These are phyloP conservation scores for Fusarium verticillioides DNA, from an alignment of 2,329 filamentous ascomycete species.

Conservation along the genomic window DNA sequence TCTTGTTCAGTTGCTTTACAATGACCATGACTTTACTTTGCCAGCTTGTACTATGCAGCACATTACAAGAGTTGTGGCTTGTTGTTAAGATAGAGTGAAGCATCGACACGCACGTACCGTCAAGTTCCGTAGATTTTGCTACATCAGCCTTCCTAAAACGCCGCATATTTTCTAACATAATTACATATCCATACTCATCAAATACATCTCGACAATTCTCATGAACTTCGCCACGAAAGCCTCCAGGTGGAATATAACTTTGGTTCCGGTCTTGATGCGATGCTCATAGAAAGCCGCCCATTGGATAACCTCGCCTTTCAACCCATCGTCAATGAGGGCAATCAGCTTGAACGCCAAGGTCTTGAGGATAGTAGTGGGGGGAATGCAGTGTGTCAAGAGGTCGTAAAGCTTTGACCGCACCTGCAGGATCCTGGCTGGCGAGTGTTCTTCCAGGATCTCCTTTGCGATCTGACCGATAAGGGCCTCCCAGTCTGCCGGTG, in stretches of 20 bases:
- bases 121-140: slow-evolving; percentile 20
- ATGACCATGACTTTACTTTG: background rate
- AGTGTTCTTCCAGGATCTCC: slow-evolving; percentile 92
- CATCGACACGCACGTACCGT: slow-evolving; percentile 1
- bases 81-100: background rate
- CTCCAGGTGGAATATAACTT: slow-evolving; percentile 98
- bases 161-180: slow-evolving; percentile 23
- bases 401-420: slow-evolving; percentile 97
- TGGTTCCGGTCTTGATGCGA: slow-evolving; percentile 88
- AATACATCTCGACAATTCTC: slow-evolving; percentile 90
- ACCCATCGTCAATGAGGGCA: slow-evolving; percentile 82
- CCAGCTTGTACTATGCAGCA: background rate
- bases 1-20: background rate
- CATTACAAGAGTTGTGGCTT: background rate
- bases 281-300: slow-evolving; percentile 99
- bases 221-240: slow-evolving; percentile 99
- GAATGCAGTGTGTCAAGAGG: slow-evolving; percentile 95
- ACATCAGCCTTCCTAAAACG: slow-evolving; percentile 43
- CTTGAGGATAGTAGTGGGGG: slow-evolving; percentile 92
- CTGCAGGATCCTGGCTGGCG: slow-evolving; percentile 86
- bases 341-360: slow-evolving; percentile 95
- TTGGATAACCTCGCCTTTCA: slow-evolving; percentile 92
- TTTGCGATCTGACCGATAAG: slow-evolving; percentile 89
- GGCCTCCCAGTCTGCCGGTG: slow-evolving; percentile 96
- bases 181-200: slow-evolving; percentile 85